Conservation (phyloP, 257 asterid genomes). For the Jacaranda copaia region DNA sequence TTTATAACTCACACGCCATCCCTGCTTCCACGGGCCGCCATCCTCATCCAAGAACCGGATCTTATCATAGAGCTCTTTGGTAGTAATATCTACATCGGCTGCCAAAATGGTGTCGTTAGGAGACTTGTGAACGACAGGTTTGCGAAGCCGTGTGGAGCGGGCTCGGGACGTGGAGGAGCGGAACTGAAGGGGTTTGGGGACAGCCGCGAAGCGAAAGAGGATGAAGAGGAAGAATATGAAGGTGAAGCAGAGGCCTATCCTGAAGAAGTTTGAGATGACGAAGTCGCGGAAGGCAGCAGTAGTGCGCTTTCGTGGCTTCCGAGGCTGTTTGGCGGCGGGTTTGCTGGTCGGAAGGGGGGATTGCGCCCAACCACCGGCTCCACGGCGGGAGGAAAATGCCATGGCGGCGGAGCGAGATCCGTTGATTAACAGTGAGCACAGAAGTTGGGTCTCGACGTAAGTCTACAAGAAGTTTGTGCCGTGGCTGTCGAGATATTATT, state of each 20-base stretch:
- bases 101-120: conserved; percentile 59
- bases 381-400: conserved; percentile 93
- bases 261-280: conserved; percentile 73
- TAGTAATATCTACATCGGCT: conserved; percentile 81
- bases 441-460: conserved; percentile 23
- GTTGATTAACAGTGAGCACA: conserved; percentile 23
- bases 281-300: conserved; percentile 69
- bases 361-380: conserved; percentile 78
- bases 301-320: conserved; percentile 73
- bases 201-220: conserved; percentile 68
- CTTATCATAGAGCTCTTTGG: conserved; percentile 87
- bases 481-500: conserved; percentile 21
- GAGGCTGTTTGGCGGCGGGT: conserved; percentile 58
- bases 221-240: conserved; percentile 66
- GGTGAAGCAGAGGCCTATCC: conserved; percentile 76
- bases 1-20: conserved; percentile 87
- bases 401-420: conserved; percentile 54
- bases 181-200: conserved; percentile 69
- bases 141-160: conserved; percentile 59
- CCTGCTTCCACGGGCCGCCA: conserved; percentile 98
- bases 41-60: conserved; percentile 90
- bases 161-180: conserved; percentile 49
- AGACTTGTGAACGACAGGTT: conserved; percentile 58
- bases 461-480: conserved; percentile 21
- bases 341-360: conserved; percentile 72